Evolutionary conservation across 2,329 filamentous ascomycete genomes (phyloP).

Genomic region (Fusarium graminum): DNA sequence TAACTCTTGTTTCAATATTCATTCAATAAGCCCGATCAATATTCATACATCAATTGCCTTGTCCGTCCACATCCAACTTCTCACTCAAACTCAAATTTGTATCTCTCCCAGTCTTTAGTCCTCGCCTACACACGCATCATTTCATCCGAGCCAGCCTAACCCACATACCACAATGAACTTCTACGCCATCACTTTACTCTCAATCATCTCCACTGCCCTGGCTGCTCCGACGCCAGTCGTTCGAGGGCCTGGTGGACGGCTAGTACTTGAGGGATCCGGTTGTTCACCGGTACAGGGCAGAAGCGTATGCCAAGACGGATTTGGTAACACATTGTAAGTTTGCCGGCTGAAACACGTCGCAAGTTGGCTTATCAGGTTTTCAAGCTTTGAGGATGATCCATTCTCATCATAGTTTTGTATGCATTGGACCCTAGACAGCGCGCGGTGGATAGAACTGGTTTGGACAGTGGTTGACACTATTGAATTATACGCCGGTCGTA

Average conservation of each 20-base stretch:
- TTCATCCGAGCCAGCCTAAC: neutral
- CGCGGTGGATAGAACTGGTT: too few relatives aligned
- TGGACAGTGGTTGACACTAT: neutral
- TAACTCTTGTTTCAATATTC: neutral
- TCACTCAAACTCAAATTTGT: neutral
- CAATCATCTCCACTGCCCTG: neutral
- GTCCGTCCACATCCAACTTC: neutral
- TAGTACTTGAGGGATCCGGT: constrained; percentile 5
- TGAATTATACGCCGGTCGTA: neutral
- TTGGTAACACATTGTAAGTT: constrained; percentile 29
- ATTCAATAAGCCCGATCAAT: neutral
- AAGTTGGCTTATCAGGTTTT: neutral
- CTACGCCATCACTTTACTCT: neutral
- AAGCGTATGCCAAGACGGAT: constrained; percentile 25
- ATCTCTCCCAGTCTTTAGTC: too few relatives aligned
- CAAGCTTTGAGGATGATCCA: constrained; percentile 14
- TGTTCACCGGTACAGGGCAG: constrained; percentile 20
- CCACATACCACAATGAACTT: constrained; percentile 11
- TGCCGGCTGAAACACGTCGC: rapidly evolving
- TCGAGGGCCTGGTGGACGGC: constrained; percentile 16
- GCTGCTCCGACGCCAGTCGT: constrained; percentile 7
- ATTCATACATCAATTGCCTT: neutral
- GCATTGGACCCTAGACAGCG: neutral
- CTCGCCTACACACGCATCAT: rapidly evolving
- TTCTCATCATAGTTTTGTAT: neutral